Base-by-base conservation (phyloP, 495 filamentous ascomycete genomes). In the Gamarada debralockiae region DNA sequence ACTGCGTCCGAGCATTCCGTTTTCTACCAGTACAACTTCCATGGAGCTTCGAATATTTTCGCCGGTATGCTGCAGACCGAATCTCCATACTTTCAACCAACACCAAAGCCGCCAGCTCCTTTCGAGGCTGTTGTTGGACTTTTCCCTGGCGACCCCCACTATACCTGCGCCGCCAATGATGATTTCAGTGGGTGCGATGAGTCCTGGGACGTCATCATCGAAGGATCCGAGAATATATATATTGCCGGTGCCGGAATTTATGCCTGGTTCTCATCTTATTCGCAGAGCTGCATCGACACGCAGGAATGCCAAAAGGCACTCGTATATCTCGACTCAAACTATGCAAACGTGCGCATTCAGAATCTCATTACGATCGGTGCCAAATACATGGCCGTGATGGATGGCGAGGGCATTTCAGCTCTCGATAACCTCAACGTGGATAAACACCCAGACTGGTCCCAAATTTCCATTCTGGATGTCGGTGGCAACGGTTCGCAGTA, bases 31-130 rank as follows among this genome's bases (percentile, higher is more conserved):
- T 89, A 87, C 63, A 73, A 86, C 52, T 65, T 88, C 45, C 62
- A 73, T 45, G 74, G 76, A 40, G 82, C 84, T 1, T 61, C 75
- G 52, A 80, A 85, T 58, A 70, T 88, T 47, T 86, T 81, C 67
- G 77, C 84, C 61, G 81, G 75, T 3, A 65, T 82, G 31, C 82
- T 87, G 47, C 87, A 90, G 62, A 79, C 84, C 10, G 87, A 91
- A 59, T 82, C 78, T 0, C 82, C 85, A 6, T 90, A 91, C 68
- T 87, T 80, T 69, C 86, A 90, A 68, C 70, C 77, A 36, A 88
- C 86, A 63, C 82, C 85, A 0, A 68, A 71, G 48, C 70, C 84
- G 0, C 67, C 81, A 18, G 64, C 65, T 3, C 78, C 82, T 9
- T 85, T 79, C 71, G 72, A 70, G 0, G 68, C 39, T 9, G 47